These are phyloP conservation scores for Pichia heedii DNA, from an alignment of 805 yeast genomes.

Conservation along the genomic window DNA sequence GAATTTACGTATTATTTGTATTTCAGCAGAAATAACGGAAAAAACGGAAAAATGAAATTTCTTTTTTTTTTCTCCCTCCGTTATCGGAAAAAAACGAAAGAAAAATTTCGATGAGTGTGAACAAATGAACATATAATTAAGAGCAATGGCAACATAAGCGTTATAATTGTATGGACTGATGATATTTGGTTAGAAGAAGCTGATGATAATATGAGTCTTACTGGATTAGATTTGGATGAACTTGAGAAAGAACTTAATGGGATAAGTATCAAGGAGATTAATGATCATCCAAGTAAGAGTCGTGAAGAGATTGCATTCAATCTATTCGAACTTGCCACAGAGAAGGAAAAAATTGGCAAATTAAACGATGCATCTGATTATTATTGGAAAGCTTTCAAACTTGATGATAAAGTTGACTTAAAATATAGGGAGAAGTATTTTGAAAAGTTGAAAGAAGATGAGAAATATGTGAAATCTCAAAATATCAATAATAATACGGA, in stretches of 20 bases:
- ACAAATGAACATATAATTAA: too few species aligned
- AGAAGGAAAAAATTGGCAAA: constrained; percentile 62
- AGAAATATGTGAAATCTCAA: constrained; percentile 7
- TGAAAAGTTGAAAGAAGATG: constrained; percentile 12
- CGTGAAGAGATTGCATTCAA: constrained; percentile 42
- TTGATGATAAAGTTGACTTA: constrained; percentile 53
- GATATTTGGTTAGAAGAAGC: too few species aligned
- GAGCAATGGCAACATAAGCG: too few species aligned
- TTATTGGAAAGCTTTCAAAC: constrained; percentile 63
- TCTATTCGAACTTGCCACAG: constrained; percentile 61
- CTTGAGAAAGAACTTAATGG: constrained; percentile 19
- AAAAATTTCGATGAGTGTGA: too few species aligned
- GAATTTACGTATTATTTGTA: too few species aligned
- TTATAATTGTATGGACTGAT: too few species aligned
- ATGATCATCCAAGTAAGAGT: constrained; percentile 23
- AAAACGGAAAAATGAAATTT: too few species aligned
- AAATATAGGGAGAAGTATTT: constrained; percentile 51
- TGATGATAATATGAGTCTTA: not conserved
- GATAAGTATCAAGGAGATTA: constrained; percentile 19
- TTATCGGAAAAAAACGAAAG: too few species aligned
- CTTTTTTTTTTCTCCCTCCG: too few species aligned
- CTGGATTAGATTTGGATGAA: constrained; percentile 3
- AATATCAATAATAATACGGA: constrained; percentile 2
- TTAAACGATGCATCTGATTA: constrained; percentile 73
- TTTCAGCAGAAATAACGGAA: too few species aligned